Base-by-base conservation (phyloP, 768 basidiomycete genomes). In the Chalciporus chontae region DNA sequence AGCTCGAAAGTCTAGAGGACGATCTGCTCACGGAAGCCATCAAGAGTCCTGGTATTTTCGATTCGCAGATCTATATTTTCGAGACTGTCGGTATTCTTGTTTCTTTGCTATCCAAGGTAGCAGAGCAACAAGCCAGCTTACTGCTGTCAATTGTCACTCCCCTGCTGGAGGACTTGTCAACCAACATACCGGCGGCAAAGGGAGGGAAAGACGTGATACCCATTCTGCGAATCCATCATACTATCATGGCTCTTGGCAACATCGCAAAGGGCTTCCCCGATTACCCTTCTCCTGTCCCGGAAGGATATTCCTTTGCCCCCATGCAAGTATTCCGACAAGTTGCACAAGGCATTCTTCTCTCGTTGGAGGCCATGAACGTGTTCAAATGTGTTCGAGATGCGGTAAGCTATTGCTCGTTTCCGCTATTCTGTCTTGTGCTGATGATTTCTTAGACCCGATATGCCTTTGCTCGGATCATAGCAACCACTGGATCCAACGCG, bases 251-350 rank as follows among this genome's bases (percentile, higher is more conserved):
- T 3, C 75, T 97, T 18, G 95, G 95, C 11, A 92, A 90, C 59
- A 81, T 97, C 48, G 89, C 94, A 31, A 96, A 96, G 70, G 96
- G 96, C 11, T 98, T 97, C 70, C 96, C 96, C 0, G 92, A 93
- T 63, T 87, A 87, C 61, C 88, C 90, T 38, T 81, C 78, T 14
- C 77, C 82, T 2, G 71, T 84, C 1, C 81, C 83, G 0, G 77
- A 79, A 57, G 82, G 80, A 27, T 86, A 85, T 58, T 76, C 82
- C 8, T 71, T 83, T 17, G 88, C 92, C 0, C 82, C 84, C 1
- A 67, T 91, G 47, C 81, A 85, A 44, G 81, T 91, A 13, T 96
- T 98, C 69, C 77, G 80, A 51, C 83, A 90, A 65, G 81, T 90
- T 60, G 89, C 91, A 0, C 88, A 94, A 63, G 86, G 85, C 2